Percentiles rank a stretch among this genome's conserved stretches.
These are phyloP conservation scores for Prinsepia uniflora DNA, from an alignment of 306 rosid species.

Conservation along the genomic window DNA sequence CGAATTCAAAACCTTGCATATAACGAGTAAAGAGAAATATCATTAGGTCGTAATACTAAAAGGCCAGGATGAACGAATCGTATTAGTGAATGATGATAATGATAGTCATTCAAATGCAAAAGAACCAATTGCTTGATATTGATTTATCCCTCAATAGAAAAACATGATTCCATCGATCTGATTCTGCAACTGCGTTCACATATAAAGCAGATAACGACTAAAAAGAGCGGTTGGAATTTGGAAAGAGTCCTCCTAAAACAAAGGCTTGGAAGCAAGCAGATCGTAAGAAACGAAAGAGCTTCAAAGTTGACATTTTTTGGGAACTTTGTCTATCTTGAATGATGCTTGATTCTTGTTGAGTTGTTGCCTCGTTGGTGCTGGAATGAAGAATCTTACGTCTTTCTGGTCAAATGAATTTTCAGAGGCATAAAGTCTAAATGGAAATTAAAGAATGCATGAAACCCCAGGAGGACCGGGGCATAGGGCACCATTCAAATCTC, in stretches of 20 bases:
- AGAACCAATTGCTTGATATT: too few relatives aligned
- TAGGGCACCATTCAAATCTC: background rate
- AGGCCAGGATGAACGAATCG: too few relatives aligned
- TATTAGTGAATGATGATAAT: too few relatives aligned
- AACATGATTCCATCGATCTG: too few relatives aligned
- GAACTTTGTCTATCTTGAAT: background rate
- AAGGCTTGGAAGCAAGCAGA: too few relatives aligned
- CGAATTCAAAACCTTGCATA: too few relatives aligned
- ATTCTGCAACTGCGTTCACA: too few relatives aligned
- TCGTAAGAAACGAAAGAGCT: background rate
- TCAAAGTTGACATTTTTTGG: constrained; percentile 6
- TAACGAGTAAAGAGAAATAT: too few relatives aligned
- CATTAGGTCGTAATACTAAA: too few relatives aligned
- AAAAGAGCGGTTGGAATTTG: background rate
- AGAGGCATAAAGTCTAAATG: constrained; percentile 2
- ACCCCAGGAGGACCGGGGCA: background rate
- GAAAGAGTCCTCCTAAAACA: background rate
- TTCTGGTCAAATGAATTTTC: background rate
- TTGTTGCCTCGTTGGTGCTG: background rate
- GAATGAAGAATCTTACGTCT: background rate
- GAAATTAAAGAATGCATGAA: background rate
- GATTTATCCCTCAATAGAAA: too few relatives aligned
- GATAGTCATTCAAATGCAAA: too few relatives aligned
- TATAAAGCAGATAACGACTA: too few relatives aligned
- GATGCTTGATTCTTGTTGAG: background rate